Evolutionary conservation across 768 basidiomycete species (phyloP), one percentile per base, ranked within the genome.

Genomic region (Candolleomyces eurysporus): DNA sequence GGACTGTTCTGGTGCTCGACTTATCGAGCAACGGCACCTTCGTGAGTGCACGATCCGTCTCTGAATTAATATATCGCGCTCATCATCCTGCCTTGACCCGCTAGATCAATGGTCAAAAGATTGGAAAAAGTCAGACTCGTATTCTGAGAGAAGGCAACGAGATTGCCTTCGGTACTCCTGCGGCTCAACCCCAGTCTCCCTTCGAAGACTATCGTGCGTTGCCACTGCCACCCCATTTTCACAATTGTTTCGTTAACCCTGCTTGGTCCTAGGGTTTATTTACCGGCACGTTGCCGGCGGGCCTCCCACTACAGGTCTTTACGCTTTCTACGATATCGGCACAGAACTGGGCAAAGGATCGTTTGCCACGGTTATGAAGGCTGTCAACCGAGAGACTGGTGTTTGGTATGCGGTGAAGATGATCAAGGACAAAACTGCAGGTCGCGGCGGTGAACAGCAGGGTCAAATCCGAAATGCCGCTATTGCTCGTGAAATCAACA

Each of bases 301-400:
- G 0, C 74, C 76, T 14, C 77, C 82, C 0, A 73, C 73, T 21
- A 78, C 77, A 4, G 88, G 87, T 3, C 72, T 92, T 10, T 84
- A 88, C 68, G 82, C 82, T 1, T 75, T 78, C 58, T 92, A 92
- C 70, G 90, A 91, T 63, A 68, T 91, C 43, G 78, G 80, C 36
- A 71, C 77, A 55, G 88, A 91, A 71, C 84, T 98, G 3, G 96
- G 96, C 57, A 89, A 88, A 66, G 96, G 96, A 9, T 88, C 92
- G 2, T 98, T 97, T 70, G 96, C 94, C 4, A 89, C 89, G 10
- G 96, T 98, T 19, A 84, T 88, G 77, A 91, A 90, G 71, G 94
- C 92, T 1, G 78, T 95, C 49, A 82, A 86, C 65, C 84, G 87
- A 10, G 72, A 74, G 21, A 89, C 88, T 11, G 93, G 93, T 11